These are phyloP conservation scores for Graphilbum ipis-grandicollis DNA, from an alignment of 2,329 filamentous ascomycete genomes.

Conservation along the genomic window DNA sequence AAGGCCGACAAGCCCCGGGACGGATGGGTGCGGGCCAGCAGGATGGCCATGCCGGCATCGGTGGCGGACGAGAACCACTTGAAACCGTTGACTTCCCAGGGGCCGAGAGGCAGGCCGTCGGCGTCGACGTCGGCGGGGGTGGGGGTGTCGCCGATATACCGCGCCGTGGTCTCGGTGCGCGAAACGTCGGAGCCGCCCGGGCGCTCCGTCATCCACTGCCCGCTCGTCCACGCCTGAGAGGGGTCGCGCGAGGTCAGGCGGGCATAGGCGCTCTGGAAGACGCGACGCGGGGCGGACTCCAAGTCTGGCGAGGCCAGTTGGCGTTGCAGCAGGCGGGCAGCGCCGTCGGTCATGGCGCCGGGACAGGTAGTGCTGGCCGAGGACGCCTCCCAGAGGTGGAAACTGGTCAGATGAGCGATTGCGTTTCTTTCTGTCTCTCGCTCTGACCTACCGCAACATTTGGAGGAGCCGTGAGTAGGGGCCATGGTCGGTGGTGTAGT, in stretches of 20 bases:
- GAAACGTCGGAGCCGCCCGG: conserved; percentile 53
- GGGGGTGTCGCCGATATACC: conserved; percentile 9
- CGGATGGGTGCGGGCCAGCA: conserved; percentile 40
- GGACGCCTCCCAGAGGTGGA: conserved; percentile 42
- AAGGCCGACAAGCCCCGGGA: conserved; percentile 41
- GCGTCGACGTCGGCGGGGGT: conserved; percentile 11
- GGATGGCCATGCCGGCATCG: conserved; percentile 44
- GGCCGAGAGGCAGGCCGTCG: conserved; percentile 26
- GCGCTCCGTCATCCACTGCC: conserved; percentile 65
- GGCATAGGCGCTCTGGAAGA: conserved; percentile 33
- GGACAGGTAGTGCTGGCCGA: conserved; percentile 47
- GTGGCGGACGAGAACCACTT: conserved; percentile 58
- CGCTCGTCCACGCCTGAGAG: conserved; percentile 45
- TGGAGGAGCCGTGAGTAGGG: conserved; percentile 39
- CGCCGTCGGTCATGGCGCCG: conserved; percentile 49
- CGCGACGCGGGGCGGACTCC: conserved; percentile 16
- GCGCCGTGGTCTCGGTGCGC: conserved; percentile 46
- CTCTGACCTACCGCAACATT: conserved; percentile 33
- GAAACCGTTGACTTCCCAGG: conserved; percentile 47
- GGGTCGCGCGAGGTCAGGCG: conserved; percentile 36
- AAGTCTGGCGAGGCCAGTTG: conserved; percentile 19
- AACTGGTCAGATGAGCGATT: conserved; percentile 10
- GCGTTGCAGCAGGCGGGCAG: conserved; percentile 29
- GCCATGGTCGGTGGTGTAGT: conserved; percentile 35
- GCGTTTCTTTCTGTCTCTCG: no score